Percentiles rank a stretch among this genome's conserved stretches.
Evolutionary conservation across 1,284 basidiomycete species (phyloP).

Genomic region (Rhodofomes roseus): DNA sequence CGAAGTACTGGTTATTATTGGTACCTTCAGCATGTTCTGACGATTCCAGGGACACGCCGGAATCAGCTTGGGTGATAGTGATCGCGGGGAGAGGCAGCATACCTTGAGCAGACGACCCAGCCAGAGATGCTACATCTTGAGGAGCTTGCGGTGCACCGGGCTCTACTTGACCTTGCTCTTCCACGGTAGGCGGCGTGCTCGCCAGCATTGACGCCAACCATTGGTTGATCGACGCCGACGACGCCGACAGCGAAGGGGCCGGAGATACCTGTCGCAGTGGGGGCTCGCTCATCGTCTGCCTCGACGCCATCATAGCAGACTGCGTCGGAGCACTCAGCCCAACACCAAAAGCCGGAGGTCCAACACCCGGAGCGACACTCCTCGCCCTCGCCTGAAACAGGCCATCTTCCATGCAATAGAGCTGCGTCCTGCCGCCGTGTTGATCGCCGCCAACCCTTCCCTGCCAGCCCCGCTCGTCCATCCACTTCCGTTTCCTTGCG

Average conservation of each 20-base stretch:
- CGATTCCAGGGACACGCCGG: not conserved
- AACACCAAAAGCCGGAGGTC: not conserved
- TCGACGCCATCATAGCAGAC: not conserved
- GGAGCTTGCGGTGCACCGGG: not conserved
- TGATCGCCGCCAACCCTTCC: slow-evolving; percentile 25
- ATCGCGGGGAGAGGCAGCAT: not conserved
- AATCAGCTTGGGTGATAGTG: not conserved
- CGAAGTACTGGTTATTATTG: slow-evolving; percentile 15
- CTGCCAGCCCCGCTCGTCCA: slow-evolving; percentile 19
- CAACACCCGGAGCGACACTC: not conserved
- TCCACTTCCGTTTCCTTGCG: slow-evolving; percentile 1
- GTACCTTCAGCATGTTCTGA: slow-evolving; percentile 2
- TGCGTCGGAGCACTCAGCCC: not conserved
- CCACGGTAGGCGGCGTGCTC: not conserved
- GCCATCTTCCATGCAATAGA: slow-evolving; percentile 16
- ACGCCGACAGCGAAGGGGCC: not conserved
- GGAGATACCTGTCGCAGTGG: not conserved
- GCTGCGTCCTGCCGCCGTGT: slow-evolving; percentile 34
- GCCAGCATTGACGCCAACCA: not conserved
- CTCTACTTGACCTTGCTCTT: not conserved
- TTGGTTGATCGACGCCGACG: not conserved
- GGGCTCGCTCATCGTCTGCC: slow-evolving; percentile 9
- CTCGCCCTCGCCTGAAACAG: not conserved
- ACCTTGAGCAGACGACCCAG: not conserved
- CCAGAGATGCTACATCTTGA: not conserved